Conservation (phyloP, 441 rosid genomes). For the Metrosideros polymorpha region DNA sequence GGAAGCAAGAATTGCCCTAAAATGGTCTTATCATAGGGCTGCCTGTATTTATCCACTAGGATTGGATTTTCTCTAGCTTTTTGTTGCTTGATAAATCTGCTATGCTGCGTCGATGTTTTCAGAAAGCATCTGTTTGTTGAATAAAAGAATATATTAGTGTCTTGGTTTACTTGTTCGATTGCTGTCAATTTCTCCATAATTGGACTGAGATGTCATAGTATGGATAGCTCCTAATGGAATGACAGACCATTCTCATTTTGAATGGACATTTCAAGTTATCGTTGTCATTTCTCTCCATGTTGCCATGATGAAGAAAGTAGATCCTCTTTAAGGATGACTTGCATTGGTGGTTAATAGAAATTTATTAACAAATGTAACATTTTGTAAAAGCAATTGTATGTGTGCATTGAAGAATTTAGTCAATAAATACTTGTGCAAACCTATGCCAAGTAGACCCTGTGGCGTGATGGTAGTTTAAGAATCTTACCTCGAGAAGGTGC, state of each 20-base stretch:
- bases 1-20: not conserved
- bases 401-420: not conserved
- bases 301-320: not conserved
- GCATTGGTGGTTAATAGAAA: not conserved
- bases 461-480: not conserved
- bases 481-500: not conserved
- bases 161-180: not conserved
- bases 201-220: not conserved
- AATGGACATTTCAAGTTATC: not conserved
- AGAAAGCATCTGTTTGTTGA: not conserved
- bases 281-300: not conserved
- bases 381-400: not conserved
- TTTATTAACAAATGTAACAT: not conserved
- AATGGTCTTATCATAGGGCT: not conserved
- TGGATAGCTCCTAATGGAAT: not conserved
- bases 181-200: not conserved
- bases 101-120: not conserved
- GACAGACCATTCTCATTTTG: not conserved
- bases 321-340: not conserved
- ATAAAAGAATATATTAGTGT: not conserved
- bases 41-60: not conserved
- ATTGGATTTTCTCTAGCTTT: not conserved
- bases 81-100: not conserved
- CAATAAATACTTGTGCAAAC: not conserved
- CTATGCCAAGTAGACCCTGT: not conserved